Conservation (phyloP, 805 yeast species). For the Candida methanosorbosa region DNA sequence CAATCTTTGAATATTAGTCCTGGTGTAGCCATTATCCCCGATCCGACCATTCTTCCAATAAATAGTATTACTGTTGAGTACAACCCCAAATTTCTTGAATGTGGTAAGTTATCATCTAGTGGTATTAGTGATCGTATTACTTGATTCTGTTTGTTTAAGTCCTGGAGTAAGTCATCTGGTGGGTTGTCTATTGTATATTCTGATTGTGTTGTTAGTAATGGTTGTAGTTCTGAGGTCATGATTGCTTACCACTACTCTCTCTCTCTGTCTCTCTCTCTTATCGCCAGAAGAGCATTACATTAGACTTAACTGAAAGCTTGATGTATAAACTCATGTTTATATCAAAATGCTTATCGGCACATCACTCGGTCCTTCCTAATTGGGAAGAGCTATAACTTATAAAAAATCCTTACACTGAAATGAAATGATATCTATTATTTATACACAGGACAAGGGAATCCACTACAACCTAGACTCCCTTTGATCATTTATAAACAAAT, state of each 20-base stretch:
- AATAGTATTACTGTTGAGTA: constrained; percentile 53
- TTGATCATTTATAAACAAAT: no score
- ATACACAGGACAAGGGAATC: no score
- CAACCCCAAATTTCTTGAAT: constrained; percentile 34
- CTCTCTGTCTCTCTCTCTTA: neutral
- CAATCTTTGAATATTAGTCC: constrained; percentile 50
- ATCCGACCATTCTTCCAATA: constrained; percentile 57
- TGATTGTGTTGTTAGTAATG: neutral
- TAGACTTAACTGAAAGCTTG: no score
- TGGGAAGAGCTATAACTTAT: no score
- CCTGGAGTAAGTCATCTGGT: neutral
- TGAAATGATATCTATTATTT: no score
- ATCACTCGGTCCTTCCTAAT: no score
- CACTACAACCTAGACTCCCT: no score
- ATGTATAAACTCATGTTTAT: no score
- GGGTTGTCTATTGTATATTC: neutral
- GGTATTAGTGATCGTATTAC: constrained; percentile 16
- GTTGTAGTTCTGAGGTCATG: neutral
- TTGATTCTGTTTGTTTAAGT: no score
- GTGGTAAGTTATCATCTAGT: constrained; percentile 9
- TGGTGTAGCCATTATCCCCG: constrained; percentile 64
- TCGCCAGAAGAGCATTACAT: neutral
- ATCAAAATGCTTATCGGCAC: no score
- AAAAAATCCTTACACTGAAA: no score
- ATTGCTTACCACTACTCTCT: no score